phyloP scores from a whole-genome alignment of 768 basidiomycete genomes.

The Tulasnella sp. region DNA sequence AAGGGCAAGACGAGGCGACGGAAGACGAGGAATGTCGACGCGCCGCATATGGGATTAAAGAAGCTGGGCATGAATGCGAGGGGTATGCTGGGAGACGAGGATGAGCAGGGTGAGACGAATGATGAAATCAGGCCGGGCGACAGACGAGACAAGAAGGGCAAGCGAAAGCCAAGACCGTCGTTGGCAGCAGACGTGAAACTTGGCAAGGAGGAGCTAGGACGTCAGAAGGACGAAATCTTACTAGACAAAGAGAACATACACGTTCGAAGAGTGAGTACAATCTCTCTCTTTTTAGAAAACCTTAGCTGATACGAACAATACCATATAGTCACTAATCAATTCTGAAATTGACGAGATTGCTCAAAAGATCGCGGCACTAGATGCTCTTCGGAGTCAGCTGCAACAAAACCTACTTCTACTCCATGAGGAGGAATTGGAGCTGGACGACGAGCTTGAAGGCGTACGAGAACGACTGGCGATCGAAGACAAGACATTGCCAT shows the following conservation, averaged over 20 bases:
- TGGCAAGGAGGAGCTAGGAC: conserved; percentile 71
- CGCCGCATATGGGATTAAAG: conserved; percentile 65
- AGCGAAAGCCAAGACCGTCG: conserved; percentile 32
- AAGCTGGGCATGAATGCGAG: conserved; percentile 67
- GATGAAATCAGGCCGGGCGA: conserved; percentile 36
- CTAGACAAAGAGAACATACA: conserved; percentile 88
- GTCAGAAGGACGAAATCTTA: conserved; percentile 76
- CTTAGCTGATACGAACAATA: conserved; percentile 15
- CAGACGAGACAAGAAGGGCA: conserved; percentile 42
- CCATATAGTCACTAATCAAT: conserved; percentile 61
- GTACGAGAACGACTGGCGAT: conserved; percentile 74
- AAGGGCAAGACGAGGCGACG: conserved; percentile 62
- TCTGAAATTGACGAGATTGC: conserved; percentile 84
- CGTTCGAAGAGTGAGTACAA: conserved; percentile 64
- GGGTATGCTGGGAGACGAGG: conserved; percentile 48
- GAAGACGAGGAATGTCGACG: conserved; percentile 69
- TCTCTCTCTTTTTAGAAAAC: background rate
- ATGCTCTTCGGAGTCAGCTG: conserved; percentile 65
- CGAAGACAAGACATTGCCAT: conserved; percentile 38
- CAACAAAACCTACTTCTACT: conserved; percentile 74
- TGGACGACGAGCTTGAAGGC: conserved; percentile 93
- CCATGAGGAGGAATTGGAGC: conserved; percentile 89
- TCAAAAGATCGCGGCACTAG: conserved; percentile 76
- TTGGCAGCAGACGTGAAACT: conserved; percentile 35
- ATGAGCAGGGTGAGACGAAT: conserved; percentile 29